Evolutionary conservation across 2,329 filamentous ascomycete genomes (phyloP).

Genomic region (Nakataea oryzae): DNA sequence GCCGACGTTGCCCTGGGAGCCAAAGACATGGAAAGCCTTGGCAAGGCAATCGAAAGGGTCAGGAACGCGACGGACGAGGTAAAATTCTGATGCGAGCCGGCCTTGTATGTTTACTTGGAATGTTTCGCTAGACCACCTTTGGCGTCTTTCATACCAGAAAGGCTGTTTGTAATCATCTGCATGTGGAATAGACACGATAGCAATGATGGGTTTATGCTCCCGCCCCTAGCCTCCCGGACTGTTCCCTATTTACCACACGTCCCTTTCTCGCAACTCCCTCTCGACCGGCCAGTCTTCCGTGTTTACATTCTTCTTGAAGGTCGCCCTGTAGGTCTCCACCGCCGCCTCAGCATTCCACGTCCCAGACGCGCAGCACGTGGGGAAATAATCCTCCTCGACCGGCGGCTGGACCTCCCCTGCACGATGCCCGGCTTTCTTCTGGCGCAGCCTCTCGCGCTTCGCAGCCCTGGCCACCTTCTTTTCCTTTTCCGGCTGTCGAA

Average conservation of each 20-base stretch:
- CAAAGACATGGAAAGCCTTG: constrained; percentile 13
- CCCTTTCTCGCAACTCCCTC: background rate
- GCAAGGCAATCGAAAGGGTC: constrained; percentile 13
- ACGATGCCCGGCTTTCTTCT: background rate
- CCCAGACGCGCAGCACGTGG: background rate
- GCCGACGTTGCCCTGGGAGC: constrained; percentile 20
- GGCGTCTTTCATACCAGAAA: too few species aligned
- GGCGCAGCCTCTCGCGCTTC: background rate
- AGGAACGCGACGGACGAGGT: constrained; percentile 17
- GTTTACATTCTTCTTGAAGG: background rate
- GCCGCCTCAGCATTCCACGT: background rate
- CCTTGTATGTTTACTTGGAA: too few species aligned
- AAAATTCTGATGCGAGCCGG: constrained; percentile 16
- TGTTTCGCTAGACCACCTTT: too few species aligned
- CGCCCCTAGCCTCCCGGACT: too few species aligned
- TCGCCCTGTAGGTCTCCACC: background rate
- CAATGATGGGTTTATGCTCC: too few species aligned
- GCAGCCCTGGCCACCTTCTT: background rate
- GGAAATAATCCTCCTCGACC: background rate
- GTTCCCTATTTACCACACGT: background rate
- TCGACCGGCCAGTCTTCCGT: background rate
- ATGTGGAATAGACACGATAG: too few species aligned
- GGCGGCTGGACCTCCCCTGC: background rate
- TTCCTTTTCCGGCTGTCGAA: background rate
- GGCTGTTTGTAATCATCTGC: too few species aligned